Percentiles rank a stretch among this genome's conserved stretches.
Evolutionary conservation across 2,329 filamentous ascomycete genomes (phyloP).

Genomic region (Arthrobotrys conoides): DNA sequence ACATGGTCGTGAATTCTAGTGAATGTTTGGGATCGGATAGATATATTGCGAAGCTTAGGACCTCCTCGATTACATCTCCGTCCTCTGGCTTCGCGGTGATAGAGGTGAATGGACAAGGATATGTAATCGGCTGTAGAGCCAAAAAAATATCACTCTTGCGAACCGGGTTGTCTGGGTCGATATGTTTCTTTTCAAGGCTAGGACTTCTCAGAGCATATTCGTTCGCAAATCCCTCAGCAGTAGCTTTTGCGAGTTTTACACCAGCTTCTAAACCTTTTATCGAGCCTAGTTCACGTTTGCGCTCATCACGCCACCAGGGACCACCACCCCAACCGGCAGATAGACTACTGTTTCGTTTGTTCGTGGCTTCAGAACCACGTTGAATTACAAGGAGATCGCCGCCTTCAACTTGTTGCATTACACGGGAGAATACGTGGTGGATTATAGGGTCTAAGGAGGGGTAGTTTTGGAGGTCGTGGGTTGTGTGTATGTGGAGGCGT

Average conservation of each 20-base stretch:
- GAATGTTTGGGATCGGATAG: slow-evolving; percentile 90
- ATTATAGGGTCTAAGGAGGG: slow-evolving; percentile 94
- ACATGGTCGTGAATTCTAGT: slow-evolving; percentile 86
- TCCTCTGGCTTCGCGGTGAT: slow-evolving; percentile 72
- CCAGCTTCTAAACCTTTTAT: slow-evolving; percentile 87
- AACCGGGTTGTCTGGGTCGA: slow-evolving; percentile 79
- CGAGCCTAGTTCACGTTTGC: slow-evolving; percentile 80
- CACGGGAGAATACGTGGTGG: slow-evolving; percentile 89
- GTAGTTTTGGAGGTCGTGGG: slow-evolving; percentile 94
- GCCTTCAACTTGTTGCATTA: slow-evolving; percentile 99
- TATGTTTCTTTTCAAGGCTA: slow-evolving; percentile 69
- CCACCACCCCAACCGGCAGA: slow-evolving; percentile 85
- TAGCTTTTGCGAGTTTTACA: slow-evolving; percentile 89
- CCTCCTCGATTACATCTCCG: slow-evolving; percentile 73
- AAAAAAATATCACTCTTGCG: slow-evolving; percentile 95
- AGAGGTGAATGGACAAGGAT: slow-evolving; percentile 74
- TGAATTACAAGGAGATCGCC: slow-evolving; percentile 95
- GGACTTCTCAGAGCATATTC: slow-evolving; percentile 77
- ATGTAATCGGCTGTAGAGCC: slow-evolving; percentile 87
- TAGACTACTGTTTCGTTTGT: slow-evolving; percentile 73
- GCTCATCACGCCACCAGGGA: slow-evolving; percentile 87
- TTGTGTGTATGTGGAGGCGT: slow-evolving; percentile 95
- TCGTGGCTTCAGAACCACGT: slow-evolving; percentile 86
- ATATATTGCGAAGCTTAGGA: slow-evolving; percentile 82
- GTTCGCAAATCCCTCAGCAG: slow-evolving; percentile 85